Evolutionary conservation across 2,329 filamentous ascomycete genomes (phyloP).

Genomic region (Macrophomina pseudophaseolina): DNA sequence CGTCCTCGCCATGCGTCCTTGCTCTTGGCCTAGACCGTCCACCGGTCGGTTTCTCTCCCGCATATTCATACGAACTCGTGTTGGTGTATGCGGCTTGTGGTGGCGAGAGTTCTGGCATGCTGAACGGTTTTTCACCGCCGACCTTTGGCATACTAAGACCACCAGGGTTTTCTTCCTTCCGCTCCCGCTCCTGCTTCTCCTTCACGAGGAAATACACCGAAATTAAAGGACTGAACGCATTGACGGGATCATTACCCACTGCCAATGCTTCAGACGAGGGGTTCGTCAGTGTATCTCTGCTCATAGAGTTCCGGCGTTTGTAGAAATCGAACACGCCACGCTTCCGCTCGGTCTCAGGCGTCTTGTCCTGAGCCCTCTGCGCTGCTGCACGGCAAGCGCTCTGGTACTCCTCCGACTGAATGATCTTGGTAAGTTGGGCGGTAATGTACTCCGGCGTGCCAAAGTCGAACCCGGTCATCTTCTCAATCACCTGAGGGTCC

Average conservation of each 20-base stretch:
- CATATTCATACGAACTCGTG: conserved; percentile 80
- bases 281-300: conserved; percentile 81
- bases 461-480: conserved; percentile 99
- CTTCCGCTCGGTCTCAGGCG: conserved; percentile 72
- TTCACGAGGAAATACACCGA: conserved; percentile 96
- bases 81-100: conserved; percentile 92
- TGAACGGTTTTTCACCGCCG: conserved; percentile 61
- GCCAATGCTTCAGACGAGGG: conserved; percentile 87
- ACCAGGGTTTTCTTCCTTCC: conserved; percentile 63
- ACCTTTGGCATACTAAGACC: conserved; percentile 62
- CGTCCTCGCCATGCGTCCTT: conserved; percentile 93
- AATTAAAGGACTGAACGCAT: conserved; percentile 88
- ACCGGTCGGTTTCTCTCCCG: conserved; percentile 84
- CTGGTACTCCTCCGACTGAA: conserved; percentile 94
- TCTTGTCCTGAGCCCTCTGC: conserved; percentile 65
- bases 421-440: conserved; percentile 78
- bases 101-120: conserved; percentile 75
- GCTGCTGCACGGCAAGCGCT: conserved; percentile 74
- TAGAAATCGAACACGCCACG: conserved; percentile 97
- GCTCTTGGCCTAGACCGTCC: conserved; percentile 83
- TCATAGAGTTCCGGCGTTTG: conserved; percentile 89
- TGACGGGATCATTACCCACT: conserved; percentile 82
- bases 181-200: conserved; percentile 88
- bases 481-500: conserved; percentile 80
- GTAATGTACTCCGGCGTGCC: conserved; percentile 84